phyloP scores from a whole-genome alignment of 768 basidiomycete species.

The Melanogaster broomeanus region DNA sequence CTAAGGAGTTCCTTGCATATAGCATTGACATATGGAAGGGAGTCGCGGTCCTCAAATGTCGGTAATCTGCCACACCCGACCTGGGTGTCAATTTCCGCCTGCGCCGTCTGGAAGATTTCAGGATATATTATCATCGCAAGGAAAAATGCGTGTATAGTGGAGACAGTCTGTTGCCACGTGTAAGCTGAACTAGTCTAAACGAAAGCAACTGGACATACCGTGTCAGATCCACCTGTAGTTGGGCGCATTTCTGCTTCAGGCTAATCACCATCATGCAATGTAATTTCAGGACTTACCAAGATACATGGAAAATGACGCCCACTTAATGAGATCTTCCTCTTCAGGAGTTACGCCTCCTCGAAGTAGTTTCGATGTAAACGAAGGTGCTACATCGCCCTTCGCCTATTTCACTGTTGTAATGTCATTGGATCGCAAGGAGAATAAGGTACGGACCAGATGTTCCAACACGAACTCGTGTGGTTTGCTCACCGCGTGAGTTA shows the following conservation, averaged over 20 bases:
- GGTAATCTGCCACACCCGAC: slow-evolving; percentile 14
- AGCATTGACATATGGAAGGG: slow-evolving; percentile 15
- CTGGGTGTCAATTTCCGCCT: slow-evolving; percentile 12
- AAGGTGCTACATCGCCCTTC: slow-evolving; percentile 7
- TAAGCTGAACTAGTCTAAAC: too few species aligned
- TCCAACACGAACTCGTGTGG: slow-evolving; percentile 11
- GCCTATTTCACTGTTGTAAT: too few species aligned
- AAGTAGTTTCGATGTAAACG: slow-evolving; percentile 12
- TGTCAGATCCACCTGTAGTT: slow-evolving; percentile 32
- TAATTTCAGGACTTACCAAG: too few species aligned
- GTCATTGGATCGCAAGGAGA: too few species aligned
- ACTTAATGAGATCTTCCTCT: slow-evolving; percentile 14
- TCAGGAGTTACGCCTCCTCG: slow-evolving; percentile 3
- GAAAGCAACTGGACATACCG: slow-evolving; percentile 26
- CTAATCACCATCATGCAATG: too few species aligned
- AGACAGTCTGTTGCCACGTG: slow-evolving; percentile 13
- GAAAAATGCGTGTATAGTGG: slow-evolving; percentile 16
- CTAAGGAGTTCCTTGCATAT: slow-evolving; percentile 18
- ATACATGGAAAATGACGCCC: slow-evolving; percentile 16
- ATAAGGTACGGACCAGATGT: slow-evolving; percentile 9
- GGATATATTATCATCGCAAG: slow-evolving; percentile 16
- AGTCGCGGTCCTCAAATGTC: slow-evolving; percentile 8
- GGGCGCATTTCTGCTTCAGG: too few species aligned
- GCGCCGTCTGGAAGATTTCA: slow-evolving; percentile 5
- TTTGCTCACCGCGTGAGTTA: too few species aligned